Base-by-base conservation (phyloP, 1,284 basidiomycete genomes). In the Leccinum fallax region DNA sequence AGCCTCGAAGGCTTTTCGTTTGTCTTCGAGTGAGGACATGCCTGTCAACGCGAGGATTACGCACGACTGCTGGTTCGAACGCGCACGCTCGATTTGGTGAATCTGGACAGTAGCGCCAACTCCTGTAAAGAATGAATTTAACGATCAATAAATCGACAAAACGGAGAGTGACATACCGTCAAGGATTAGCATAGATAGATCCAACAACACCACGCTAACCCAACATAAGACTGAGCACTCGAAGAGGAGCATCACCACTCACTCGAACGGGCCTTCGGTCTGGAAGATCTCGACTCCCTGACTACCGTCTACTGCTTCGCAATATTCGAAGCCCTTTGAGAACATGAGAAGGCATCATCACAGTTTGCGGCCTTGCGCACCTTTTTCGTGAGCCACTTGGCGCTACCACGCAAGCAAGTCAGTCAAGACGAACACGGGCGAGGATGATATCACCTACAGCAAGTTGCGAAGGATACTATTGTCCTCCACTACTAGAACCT, bases 1-100 rank as follows among this genome's bases (percentile, higher is more conserved):
- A 58, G 92, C 93, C 58, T 92, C 89, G 67, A 97, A 97, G 1
- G 95, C 96, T 68, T 87, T 83, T 24, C 93, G 84, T 76, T 97
- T 96, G 74, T 98, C 95, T 73, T 97, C 95, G 3, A 92, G 78
- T 10, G 94, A 93, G 8, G 95, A 96, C 83, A 95, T 89, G 10
- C 95, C 95, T 0, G 96, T 97, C 61, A 98, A 78, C 5, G 95
- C 95, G 61, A 98, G 83, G 60, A 98, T 95, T 66, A 92, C 88
- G 40, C 83, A 78, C 19, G 81, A 71, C 38, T 72, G 72, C 57
- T 66, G 67, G 16, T 69, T 64, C 32, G 72, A 71, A 16, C 87
- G 82, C 46, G 73, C 77, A 7, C 83, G 78, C 77, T 98, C 95
- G 52, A 95, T 83, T 63, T 84, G 80, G 30, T 94, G 89, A 66